Evolutionary conservation across 108 stramenopile genomes (phyloP), one percentile per base, ranked within the genome.

Genomic region (Fistulifera solaris): DNA sequence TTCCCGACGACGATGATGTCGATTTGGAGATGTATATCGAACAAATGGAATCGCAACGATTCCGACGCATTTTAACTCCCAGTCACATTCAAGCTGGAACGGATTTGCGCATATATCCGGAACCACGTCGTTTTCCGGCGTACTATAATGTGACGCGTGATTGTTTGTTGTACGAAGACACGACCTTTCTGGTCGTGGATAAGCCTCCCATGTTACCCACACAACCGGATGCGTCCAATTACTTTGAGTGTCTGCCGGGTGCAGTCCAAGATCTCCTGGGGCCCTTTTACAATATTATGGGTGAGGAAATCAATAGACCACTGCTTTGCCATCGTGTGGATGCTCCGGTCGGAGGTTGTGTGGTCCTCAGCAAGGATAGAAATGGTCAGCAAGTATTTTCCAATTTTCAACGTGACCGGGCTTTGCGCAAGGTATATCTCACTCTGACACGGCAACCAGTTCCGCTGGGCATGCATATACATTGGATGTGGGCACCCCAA

Each of bases 131-230:
- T 38, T 92, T 87, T 63, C 84, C 89, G 16, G 67, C 85, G 0
- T 91, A 83, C 56, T 79, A 89, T 39, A 75, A 75, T 15, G 67
- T 85, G 21, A 54, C 73, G 8, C 31, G 60, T 39, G 48, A 55
- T 11, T 47, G 52, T 43, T 56, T 86, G 27, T 51, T 92, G 48
- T 80, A 92, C 54, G 81, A 92, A 56, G 89, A 92, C 61, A 92
- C 89, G 2, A 92, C 89, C 4, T 92, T 92, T 56, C 47, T 92
- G 3, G 77, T 92, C 13, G 86, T 92, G n/a, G 90, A 93, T 44
- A 93, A 93, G 59, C 90, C 90, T 27, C 90, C 90, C 25, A 70
- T 93, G 83, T 60, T 93, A 18, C 90, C 90, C 8, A 86, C 87
- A 15, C 90, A 93, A 53, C 90, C 90, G 11, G 90, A 93, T 65